Percentiles rank a stretch among this genome's conserved stretches.
Evolutionary conservation across 306 rosid genomes (phyloP).

Genomic region (Ammopiptanthus mongolicus): DNA sequence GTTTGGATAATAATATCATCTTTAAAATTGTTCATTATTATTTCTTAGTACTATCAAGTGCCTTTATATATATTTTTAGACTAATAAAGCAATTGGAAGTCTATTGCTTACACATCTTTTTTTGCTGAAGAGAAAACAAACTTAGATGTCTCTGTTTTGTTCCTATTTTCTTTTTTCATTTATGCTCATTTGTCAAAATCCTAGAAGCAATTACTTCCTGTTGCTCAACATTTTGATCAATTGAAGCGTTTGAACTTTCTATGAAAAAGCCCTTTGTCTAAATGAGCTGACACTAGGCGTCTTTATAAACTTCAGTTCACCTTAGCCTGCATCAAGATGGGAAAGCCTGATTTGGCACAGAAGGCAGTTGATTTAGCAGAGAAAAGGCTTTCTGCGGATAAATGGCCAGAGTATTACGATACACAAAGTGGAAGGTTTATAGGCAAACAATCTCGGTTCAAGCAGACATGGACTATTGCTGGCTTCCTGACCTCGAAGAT

Average conservation of each 20-base stretch:
- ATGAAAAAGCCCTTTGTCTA: not conserved
- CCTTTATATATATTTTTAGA: not conserved
- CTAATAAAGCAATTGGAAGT: not conserved
- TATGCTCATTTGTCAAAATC: not conserved
- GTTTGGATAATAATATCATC: not conserved
- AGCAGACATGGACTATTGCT: conserved; percentile 94
- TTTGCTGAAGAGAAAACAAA: not conserved
- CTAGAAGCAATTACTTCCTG: not conserved
- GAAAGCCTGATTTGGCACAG: conserved; percentile 68
- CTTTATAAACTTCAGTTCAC: conserved; percentile 64
- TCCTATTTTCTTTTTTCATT: not conserved
- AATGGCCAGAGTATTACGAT: conserved; percentile 96
- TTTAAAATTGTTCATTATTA: not conserved
- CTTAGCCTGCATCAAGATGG: conserved; percentile 95
- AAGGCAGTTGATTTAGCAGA: conserved; percentile 78
- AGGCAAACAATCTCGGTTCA: conserved; percentile 75
- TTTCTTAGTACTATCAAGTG: not conserved
- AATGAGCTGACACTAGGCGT: conserved; percentile 15
- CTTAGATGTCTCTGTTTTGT: not conserved
- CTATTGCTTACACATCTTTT: not conserved
- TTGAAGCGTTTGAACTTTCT: not conserved
- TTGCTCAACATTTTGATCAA: not conserved
- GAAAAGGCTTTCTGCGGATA: conserved; percentile 62
- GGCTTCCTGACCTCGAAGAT: conserved; percentile 85
- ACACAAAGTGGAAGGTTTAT: conserved; percentile 79